Percentiles rank a stretch among this genome's conserved stretches.
phyloP scores from a whole-genome alignment of 371 early-diverging fungal species.

The Umbelopsis sp. region DNA sequence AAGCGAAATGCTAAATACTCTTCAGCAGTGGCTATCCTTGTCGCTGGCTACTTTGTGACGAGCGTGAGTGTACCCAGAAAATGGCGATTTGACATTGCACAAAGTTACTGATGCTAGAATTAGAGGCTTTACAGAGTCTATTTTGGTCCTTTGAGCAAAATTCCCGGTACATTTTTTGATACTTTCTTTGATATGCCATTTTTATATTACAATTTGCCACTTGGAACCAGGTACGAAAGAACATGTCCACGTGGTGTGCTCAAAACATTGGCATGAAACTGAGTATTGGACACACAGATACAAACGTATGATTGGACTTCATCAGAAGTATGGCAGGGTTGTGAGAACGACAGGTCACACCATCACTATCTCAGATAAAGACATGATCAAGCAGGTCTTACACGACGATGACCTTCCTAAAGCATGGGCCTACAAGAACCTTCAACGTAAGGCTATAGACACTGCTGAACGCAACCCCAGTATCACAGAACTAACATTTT shows the following conservation, averaged over 20 bases:
- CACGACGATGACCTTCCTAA: slow-evolving; percentile 24
- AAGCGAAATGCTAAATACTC: neutral
- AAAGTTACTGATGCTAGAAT: neutral
- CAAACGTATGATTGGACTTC: neutral
- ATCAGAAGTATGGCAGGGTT: slow-evolving; percentile 31
- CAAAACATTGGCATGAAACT: neutral
- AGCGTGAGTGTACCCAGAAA: neutral
- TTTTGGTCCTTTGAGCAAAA: neutral
- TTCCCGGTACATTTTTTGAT: slow-evolving; percentile 5
- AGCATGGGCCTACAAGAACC: slow-evolving; percentile 14
- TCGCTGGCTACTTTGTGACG: slow-evolving; percentile 4
- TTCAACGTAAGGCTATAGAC: neutral
- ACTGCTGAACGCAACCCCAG: no score
- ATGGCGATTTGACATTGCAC: neutral
- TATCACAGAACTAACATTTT: neutral
- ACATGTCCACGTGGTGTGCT: neutral
- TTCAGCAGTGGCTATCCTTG: neutral
- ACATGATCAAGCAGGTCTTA: slow-evolving; percentile 33
- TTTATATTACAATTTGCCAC: slow-evolving; percentile 1
- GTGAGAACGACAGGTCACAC: slow-evolving; percentile 24
- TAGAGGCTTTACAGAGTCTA: slow-evolving; percentile 15
- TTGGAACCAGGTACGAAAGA: slow-evolving; percentile 2
- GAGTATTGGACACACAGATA: neutral
- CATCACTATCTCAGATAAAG: slow-evolving; percentile 30
- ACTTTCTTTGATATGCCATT: slow-evolving; percentile 6